Evolutionary conservation across 2,329 filamentous ascomycete species (phyloP).

Genomic region (Berkeleyomyces rouxiae): DNA sequence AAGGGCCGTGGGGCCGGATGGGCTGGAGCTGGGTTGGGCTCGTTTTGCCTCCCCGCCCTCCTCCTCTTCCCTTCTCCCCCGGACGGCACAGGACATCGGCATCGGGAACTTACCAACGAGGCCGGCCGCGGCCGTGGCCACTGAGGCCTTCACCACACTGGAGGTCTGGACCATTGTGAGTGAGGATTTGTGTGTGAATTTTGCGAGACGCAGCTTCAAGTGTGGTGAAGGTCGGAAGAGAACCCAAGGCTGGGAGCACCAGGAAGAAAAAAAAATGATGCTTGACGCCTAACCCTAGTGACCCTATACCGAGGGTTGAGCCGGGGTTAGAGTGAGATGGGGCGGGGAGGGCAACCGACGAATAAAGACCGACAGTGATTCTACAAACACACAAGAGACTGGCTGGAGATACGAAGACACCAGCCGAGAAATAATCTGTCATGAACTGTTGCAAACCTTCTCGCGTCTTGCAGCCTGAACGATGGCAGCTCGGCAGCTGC

Average conservation of each 20-base stretch:
- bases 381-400: background rate
- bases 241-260: background rate
- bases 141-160: constrained; percentile 42
- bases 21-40: no score
- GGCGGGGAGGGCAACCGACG: background rate
- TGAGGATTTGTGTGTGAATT: background rate
- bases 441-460: no score
- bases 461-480: background rate
- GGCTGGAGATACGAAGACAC: background rate
- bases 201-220: background rate
- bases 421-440: no score
- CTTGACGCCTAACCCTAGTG: background rate
- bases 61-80: background rate
- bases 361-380: background rate
- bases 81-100: no score
- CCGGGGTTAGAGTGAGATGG: background rate
- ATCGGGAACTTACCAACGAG: constrained; percentile 34
- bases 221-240: background rate
- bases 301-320: background rate
- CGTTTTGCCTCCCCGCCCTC: no score
- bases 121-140: constrained; percentile 43
- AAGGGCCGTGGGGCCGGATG: background rate
- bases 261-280: background rate
- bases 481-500: background rate
- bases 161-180: constrained; percentile 31